Evolutionary conservation across 371 early-diverging fungal species (phyloP), one percentile per base, ranked within the genome.

Genomic region (Mucor velutinosus): DNA sequence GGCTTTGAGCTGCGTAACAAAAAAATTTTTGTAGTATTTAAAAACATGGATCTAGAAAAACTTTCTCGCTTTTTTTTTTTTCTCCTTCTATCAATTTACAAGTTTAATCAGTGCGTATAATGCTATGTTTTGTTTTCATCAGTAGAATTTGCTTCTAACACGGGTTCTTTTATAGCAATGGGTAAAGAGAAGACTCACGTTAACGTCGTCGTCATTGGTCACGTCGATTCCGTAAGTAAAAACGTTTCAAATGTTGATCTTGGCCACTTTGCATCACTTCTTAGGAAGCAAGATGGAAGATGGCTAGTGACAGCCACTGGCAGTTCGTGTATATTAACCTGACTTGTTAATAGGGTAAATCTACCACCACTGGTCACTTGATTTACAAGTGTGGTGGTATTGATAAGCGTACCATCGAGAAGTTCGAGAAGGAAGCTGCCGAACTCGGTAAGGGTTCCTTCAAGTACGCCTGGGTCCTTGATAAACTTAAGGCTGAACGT

Each of bases 151-250:
- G 19, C 3, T 45, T 19, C 19, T 45, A 19, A 45, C 45, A 45
- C 19, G n/a, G 7, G 0, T 45, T 45, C 19, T 45, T 19, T 15
- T 15, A n/a, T 43, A 43, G 92, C 95, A 61, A 95, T 96, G 96
- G 95, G 95, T 80, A 95, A 96, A 85, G 97, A 95, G 81, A 96
- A 97, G 91, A 82, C 79, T 83, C 95, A 95, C 91, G 89, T 96
- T 85, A 95, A 94, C 92, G 92, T 98, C 86, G 96, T 99, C 84
- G 98, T 99, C 89, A 97, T 99, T 84, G 99, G 99, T 74, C 99
- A 99, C 94, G 99, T 99, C 91, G 99, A 97, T 89, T 95, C 96
- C 76, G 96, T 96, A 85, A 97, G 95, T 5, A 2, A 53, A 53
- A 53, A 21, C 11, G 21, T 7, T 10, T 27, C 12, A 23, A 11